Evolutionary conservation across 2,329 filamentous ascomycete species (phyloP), one percentile per base, ranked within the genome.

Genomic region (Didymella segeticola): DNA sequence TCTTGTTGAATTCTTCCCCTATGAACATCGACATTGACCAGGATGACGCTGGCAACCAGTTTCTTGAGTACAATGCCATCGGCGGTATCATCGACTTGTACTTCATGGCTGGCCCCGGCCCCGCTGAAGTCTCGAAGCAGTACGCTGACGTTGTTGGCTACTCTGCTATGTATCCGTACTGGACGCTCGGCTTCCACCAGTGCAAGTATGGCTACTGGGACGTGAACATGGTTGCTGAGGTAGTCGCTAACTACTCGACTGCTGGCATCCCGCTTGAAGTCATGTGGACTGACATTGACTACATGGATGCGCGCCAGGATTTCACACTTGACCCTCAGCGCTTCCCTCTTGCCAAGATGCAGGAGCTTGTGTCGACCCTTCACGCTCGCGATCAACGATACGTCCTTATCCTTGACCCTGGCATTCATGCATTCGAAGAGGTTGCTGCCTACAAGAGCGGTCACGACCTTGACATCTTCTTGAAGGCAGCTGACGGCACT

Each of bases 11-110:
- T 41, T 68, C 68, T 3, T 66, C 61, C 29, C 69, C 70, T 17
- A 92, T 92, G 86, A 88, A 93, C 56, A 80, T 93, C 67, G 86
- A 87, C 60, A 85, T 93, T 70, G 82, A 90, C 68, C 83, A 85
- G 56, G 83, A 82, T 3, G 77, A 80, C 11, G 79, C 79, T 20
- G 78, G 81, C 7, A 80, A 82, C 6, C 86, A 93, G 68, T 91
- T 87, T 53, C 81, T 95, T 5, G 89, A 93, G 73, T 95, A 93
- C 76, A 91, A 93, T 70, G 85, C 85, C 1, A 80, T 93, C 0
- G 90, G 90, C 6, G 90, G 91, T 9, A 82, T 93, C 17, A 69
- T 95, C 2, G 91, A 93, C 71, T 68, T 83, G 23, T 83, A 82
- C 70, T 82, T 83, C 67, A 56, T 83, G 51, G 75, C 79, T 27